Base-by-base conservation (phyloP, 805 yeast genomes). In the Metschnikowia continentalis region DNA sequence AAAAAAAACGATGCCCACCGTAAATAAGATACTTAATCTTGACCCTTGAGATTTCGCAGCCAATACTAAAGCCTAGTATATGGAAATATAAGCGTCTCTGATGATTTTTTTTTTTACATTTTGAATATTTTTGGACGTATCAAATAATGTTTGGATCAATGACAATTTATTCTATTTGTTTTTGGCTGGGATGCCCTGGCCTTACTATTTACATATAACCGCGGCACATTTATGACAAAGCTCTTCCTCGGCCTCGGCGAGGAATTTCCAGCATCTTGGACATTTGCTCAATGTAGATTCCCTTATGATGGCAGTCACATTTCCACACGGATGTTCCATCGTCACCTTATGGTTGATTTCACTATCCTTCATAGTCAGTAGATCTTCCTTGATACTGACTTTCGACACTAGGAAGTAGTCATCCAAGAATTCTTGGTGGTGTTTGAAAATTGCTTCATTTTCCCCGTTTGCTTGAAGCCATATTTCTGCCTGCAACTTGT, bases 181-280 rank as follows among this genome's bases (percentile, higher is more conserved):
- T 14, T 15, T 37, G 40, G 42, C 42, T 23, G 42, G 32, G 30
- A 6, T 11, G 20, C 5, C 43, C 33, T 17, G 14, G 40, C 15
- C 30, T 35, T 15, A 42, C 58, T 64, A 63, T 58, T 50, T 56
- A 59, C 66, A 59, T 73, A 71, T 61, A 32, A 77, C 83, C 1
- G 58, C 55, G 11, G 68, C 66, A 69, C 98, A 92, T 57, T 94
- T 78, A 1, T 48, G 39, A 66, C 99, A 92, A 30, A 90, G 69
- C 1, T 65, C 66, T 10, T 81, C 81, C 35, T 76, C 82, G 0
- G 54, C 58, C 0, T 61, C 66, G 0, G 95, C 72, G 6, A 79
- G 80, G 62, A 70, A 83, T 61, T 88, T 88, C 99, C 99, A 94
- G 69, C 99, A 94, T 64, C 99, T 79, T 6, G 96, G 96, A 65